Evolutionary conservation across 495 filamentous ascomycete genomes (phyloP), one percentile per base, ranked within the genome.

Genomic region (Trichoderma asperelloides): DNA sequence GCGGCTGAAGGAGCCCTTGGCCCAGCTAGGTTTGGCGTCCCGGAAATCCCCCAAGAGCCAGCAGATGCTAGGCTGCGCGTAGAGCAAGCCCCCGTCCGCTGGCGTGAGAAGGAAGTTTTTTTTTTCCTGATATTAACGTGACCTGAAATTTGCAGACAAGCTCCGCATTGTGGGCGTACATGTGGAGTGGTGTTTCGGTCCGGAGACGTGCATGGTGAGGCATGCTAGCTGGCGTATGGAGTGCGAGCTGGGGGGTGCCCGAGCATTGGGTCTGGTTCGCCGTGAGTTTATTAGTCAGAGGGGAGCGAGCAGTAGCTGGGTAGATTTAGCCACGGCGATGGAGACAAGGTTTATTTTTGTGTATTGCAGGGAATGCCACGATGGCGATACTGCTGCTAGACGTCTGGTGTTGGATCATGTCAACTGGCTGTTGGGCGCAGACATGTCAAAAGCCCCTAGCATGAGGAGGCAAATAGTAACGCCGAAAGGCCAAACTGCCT

Each of bases 161-260:
- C 55, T 60, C 55, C 55, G 55, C 55, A 28, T 60, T 28, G 55
- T 27, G 23, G 55, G 55, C 27, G 55, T 28, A 30, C 12, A 11
- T 60, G 55, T 60, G 55, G 55, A 60, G 55, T 28, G 43, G 55
- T 27, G 23, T 60, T 55, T 60, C 55, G 55, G 55, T 28, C 55
- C 55, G 55, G 55, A 60, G 55, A 60, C 55, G 55, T 60, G 55
- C 55, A 60, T 60, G 55, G 55, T 60, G 55, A 60, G 27, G 55
- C 23, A 28, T 60, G 55, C 55, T 60, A 60, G 55, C 23, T n/a
- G 55, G 5, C 9, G 5, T 37, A 37, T 37, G 5, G 2, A 7
- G 33, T 3, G 33, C 5, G 33, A 7, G 33, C 33, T 60, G 55
- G 55, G 55, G 55, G 8, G 55, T 60, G 55, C 55, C 55, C 55